Evolutionary conservation across 1,284 basidiomycete species (phyloP), one percentile per base, ranked within the genome.

Genomic region (Mycosarcoma mackinlayi): DNA sequence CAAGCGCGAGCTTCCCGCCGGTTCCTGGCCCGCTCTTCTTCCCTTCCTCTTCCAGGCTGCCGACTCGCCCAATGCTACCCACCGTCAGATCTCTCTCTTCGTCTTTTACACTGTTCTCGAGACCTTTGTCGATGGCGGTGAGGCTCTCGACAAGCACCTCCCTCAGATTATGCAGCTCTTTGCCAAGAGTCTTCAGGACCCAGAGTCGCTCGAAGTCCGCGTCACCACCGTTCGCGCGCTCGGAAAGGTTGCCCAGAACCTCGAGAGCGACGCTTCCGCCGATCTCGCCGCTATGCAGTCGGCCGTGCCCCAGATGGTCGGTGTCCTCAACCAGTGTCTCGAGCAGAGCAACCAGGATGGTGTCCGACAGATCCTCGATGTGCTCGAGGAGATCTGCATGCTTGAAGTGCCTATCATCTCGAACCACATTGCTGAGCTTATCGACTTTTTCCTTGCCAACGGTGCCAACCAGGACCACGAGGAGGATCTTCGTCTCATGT

Each of bases 31-130:
- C 3, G 87, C 90, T 59, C 90, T 98, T 44, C 88, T 98, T 31
- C 92, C 92, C 4, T 94, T 92, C 86, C 88, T 98, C 55, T 88
- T 91, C 79, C 87, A 90, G 72, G 90, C 92, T 16, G 91, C 91
- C 59, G 87, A 87, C 46, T 91, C 93, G 9, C 73, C 87, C 3
- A 85, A 88, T 52, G 88, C 89, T 28, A 84, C 88, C 0, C 92
- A 96, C 77, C 92, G 95, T 57, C 93, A 97, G 87, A 89, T 93
- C 58, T 92, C 92, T 61, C 87, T 92, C 68, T 98, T 90, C 84
- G 93, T 97, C 73, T 88, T 98, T 41, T 96, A 88, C 85, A 92
- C 92, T 33, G 89, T 97, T 25, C 88, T 98, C 65, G 96, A 98
- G 84, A 92, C 89, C 66, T 90, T 97, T 76, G 90, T 93, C 68